These are phyloP conservation scores for Pseudogymnoascus sp. DNA, from an alignment of 2,329 filamentous ascomycete species.

Conservation along the genomic window DNA sequence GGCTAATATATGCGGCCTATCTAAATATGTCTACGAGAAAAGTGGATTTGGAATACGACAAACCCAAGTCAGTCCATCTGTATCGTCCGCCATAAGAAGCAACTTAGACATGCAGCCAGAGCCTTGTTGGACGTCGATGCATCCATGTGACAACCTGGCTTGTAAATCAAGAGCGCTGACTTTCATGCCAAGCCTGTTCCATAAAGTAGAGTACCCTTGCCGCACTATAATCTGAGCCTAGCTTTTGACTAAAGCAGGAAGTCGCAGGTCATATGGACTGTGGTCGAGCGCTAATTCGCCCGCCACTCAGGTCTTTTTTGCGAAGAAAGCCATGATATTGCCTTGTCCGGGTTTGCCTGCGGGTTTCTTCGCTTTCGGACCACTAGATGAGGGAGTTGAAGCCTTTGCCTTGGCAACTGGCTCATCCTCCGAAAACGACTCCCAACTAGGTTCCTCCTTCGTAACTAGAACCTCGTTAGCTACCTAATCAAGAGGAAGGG, in stretches of 20 bases:
- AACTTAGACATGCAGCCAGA: not conserved
- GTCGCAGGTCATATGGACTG: not conserved
- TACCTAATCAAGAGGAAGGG: slow-evolving; percentile 12
- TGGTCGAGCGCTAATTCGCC: not conserved
- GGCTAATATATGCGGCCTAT: not conserved
- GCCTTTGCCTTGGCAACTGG: slow-evolving; percentile 48
- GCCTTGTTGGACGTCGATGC: not conserved
- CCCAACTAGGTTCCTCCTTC: slow-evolving; percentile 76
- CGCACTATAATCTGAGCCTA: not conserved
- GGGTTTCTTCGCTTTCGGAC: slow-evolving; percentile 47
- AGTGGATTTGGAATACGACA: not conserved
- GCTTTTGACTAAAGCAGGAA: not conserved
- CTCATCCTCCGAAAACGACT: slow-evolving; percentile 90
- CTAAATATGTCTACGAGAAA: not conserved
- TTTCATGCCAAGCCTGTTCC: not conserved
- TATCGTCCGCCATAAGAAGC: not conserved
- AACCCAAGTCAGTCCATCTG: not conserved
- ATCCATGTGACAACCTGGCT: not conserved
- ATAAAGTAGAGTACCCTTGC: not conserved
- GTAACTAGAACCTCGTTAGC: slow-evolving; percentile 52
- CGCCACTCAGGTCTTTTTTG: slow-evolving; percentile 50
- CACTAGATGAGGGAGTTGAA: slow-evolving; percentile 31
- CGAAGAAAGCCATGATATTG: slow-evolving; percentile 88
- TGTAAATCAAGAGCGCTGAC: not conserved
- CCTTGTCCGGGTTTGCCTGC: slow-evolving; percentile 57